Evolutionary conservation across 257 asterid species (phyloP).

Genomic region (Fraxinus americana): DNA sequence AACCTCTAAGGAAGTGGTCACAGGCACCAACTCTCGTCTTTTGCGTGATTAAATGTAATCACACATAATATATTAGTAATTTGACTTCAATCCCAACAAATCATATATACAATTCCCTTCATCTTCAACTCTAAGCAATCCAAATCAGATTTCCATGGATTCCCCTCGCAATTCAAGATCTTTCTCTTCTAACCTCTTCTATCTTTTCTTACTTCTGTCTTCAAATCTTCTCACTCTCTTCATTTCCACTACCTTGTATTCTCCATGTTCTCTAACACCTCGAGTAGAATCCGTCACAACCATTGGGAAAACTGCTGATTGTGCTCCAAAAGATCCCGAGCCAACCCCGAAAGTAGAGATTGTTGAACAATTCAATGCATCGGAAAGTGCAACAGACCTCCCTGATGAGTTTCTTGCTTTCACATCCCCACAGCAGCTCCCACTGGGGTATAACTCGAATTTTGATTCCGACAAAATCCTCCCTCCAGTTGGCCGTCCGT

Average conservation of each 20-base stretch:
- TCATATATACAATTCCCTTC: neutral
- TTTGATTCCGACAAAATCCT: conserved; percentile 53
- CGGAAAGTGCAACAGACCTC: conserved; percentile 29
- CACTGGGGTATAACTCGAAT: conserved; percentile 55
- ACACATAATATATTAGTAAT: neutral
- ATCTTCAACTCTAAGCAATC: conserved; percentile 25
- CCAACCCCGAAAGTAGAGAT: neutral
- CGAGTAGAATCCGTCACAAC: conserved; percentile 9
- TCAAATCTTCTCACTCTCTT: conserved; percentile 61
- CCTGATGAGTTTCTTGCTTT: conserved; percentile 57
- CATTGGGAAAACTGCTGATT: neutral
- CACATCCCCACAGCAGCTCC: conserved; percentile 62
- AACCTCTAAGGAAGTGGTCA: neutral
- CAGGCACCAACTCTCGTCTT: neutral
- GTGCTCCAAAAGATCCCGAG: neutral
- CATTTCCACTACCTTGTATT: conserved; percentile 44
- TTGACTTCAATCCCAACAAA: conserved; percentile 8
- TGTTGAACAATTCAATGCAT: conserved; percentile 6
- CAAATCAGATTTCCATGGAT: conserved; percentile 24
- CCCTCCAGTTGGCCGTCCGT: conserved; percentile 59
- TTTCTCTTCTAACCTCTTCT: conserved; percentile 40
- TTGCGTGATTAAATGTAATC: neutral
- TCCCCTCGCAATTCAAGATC: conserved; percentile 25
- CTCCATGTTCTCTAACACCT: conserved; percentile 41
- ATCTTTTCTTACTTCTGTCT: conserved; percentile 43